Evolutionary conservation across 1,284 basidiomycete genomes (phyloP), one percentile per base, ranked within the genome.

Genomic region (Meira miltonrushii): DNA sequence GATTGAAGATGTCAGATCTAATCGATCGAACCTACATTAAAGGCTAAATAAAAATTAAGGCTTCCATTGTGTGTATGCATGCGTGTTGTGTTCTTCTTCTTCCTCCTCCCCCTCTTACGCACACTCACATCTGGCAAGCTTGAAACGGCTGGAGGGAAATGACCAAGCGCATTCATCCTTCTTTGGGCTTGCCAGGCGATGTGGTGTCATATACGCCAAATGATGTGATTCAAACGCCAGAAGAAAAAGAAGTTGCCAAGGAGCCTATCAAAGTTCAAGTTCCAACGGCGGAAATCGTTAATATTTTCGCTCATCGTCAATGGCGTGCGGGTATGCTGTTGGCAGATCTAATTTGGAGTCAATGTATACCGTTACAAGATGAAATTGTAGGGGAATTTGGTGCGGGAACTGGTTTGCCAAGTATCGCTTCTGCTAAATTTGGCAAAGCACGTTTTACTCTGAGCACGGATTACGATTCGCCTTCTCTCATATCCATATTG

Each of bases 391-490:
- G 95, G 33, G 92, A 96, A 77, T 83, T 96, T 1, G 92, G 92
- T 1, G 79, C 78, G 1, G 92, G 92, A 0, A 96, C 92, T 1
- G 92, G 92, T 2, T 83, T 96, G 28, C 90, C 93, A 13, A 92
- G 92, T 2, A 84, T 94, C 41, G 86, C 17, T 17, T n/a, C 46
- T 17, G 12, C 12, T 25, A 23, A 13, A n/a, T 48, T 8, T 48
- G 46, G 46, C 17, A 48, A 48, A 13, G 46, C 46, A 40, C 10
- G 46, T 17, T 39, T 17, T 11, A 33, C 51, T 9, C 44, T 75
- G 1, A 66, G 62, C 6, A 66, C 65, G 43, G 75, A 77, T 67
- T 77, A 77, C 41, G 74, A 75, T 55, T 68, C 74, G 59, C 65
- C 61, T 7, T 47, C 48, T 9, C 59, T 76, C n/a, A 48, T 77